phyloP scores from a whole-genome alignment of 2,329 filamentous ascomycete genomes.

The Uncinocarpus reesii region DNA sequence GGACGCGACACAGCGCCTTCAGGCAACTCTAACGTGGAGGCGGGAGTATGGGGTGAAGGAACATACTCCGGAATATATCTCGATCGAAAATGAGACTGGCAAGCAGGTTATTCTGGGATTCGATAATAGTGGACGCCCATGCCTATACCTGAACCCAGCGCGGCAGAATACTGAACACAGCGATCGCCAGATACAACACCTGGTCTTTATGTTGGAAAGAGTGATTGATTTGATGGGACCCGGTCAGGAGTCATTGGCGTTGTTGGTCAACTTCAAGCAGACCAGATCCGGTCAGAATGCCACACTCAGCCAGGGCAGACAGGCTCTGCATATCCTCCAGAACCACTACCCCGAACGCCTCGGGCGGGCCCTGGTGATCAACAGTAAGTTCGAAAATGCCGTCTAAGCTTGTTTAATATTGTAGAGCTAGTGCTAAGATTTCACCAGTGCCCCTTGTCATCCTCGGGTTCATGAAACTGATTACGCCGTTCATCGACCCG shows the following conservation, averaged over 20 bases:
- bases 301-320: slow-evolving; percentile 62
- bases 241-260: slow-evolving; percentile 72
- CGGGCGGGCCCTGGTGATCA: slow-evolving; percentile 78
- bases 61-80: slow-evolving; percentile 71
- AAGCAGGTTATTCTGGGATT: slow-evolving; percentile 87
- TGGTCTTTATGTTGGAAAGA: slow-evolving; percentile 92
- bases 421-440: not conserved
- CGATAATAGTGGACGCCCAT: slow-evolving; percentile 75
- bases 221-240: slow-evolving; percentile 78
- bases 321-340: slow-evolving; percentile 85
- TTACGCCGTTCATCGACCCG: slow-evolving; percentile 93
- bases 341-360: slow-evolving; percentile 91
- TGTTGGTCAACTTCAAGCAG: slow-evolving; percentile 86
- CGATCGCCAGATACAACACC: slow-evolving; percentile 79
- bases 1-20: slow-evolving; percentile 68
- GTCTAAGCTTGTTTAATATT: not conserved
- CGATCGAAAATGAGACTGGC: slow-evolving; percentile 87
- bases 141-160: slow-evolving; percentile 79
- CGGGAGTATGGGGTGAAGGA: slow-evolving; percentile 76
- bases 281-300: slow-evolving; percentile 67
- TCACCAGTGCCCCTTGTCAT: slow-evolving; percentile 75
- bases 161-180: slow-evolving; percentile 85
- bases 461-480: slow-evolving; percentile 88
- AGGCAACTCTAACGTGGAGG: slow-evolving; percentile 74
- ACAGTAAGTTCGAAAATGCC: slow-evolving; percentile 49